Percentiles rank a stretch among this genome's conserved stretches.
Conservation (phyloP, 805 yeast species). For the Torulaspora delbrueckii region DNA sequence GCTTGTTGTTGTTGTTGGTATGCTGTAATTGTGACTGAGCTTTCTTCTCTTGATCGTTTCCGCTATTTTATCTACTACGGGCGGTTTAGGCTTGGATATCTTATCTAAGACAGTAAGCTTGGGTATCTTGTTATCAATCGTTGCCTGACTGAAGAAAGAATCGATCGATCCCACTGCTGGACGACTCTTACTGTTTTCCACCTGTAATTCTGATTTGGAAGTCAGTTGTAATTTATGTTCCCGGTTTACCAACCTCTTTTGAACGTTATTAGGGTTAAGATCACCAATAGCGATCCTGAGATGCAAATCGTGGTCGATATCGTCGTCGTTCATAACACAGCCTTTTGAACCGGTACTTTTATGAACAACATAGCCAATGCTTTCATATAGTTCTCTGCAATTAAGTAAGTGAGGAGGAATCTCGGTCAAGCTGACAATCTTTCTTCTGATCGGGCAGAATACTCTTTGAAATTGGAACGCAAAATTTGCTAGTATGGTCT, state of each 20-base stretch:
- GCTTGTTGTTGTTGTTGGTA: constrained; percentile 9
- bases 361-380: constrained; percentile 38
- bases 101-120: background rate
- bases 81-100: background rate
- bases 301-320: constrained; percentile 46
- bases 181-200: background rate
- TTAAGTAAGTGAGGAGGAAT: constrained; percentile 40
- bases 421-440: constrained; percentile 54
- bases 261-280: constrained; percentile 51
- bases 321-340: constrained; percentile 29
- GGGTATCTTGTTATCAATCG: background rate
- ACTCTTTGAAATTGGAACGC: constrained; percentile 87
- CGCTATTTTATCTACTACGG: constrained; percentile 18
- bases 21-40: constrained; percentile 7
- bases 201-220: constrained; percentile 24
- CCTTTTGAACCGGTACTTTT: constrained; percentile 15
- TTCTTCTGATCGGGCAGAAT: constrained; percentile 54
- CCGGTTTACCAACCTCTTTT: constrained; percentile 34
- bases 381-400: constrained; percentile 33
- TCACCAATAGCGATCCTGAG: constrained; percentile 56
- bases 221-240: constrained; percentile 27
- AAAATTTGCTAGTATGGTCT: constrained; percentile 59
- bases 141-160: constrained; percentile 19
- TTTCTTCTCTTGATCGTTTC: constrained; percentile 24
- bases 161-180: constrained; percentile 13